phyloP scores from a whole-genome alignment of 495 filamentous ascomycete genomes.

The Aspergillus incahuasiensis region DNA sequence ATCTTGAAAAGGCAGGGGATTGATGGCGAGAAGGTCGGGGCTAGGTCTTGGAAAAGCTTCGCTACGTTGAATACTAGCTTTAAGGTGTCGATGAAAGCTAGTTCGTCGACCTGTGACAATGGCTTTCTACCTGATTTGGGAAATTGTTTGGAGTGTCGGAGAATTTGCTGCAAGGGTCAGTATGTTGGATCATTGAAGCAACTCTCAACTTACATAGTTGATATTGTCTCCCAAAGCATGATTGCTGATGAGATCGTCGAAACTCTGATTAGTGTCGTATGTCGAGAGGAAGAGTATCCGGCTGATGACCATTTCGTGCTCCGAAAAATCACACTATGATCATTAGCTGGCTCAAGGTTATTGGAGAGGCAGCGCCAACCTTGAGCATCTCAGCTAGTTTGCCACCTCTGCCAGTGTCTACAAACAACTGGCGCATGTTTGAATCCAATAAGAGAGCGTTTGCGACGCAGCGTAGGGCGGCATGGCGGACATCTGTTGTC shows the following conservation, averaged over 20 bases:
- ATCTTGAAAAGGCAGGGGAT: constrained; percentile 71
- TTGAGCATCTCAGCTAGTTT: constrained; percentile 69
- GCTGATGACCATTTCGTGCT: constrained; percentile 84
- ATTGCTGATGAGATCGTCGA: constrained; percentile 63
- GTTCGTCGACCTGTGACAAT: constrained; percentile 61
- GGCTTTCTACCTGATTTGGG: constrained; percentile 40
- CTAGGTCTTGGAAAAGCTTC: constrained; percentile 60
- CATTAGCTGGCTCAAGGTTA: constrained; percentile 9
- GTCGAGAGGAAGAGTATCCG: constrained; percentile 84
- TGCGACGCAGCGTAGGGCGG: constrained; percentile 80
- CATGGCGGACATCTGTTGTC: constrained; percentile 57
- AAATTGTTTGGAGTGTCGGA: constrained; percentile 60
- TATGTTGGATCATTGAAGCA: not conserved
- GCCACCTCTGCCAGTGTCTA: constrained; percentile 68
- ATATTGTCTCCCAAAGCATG: constrained; percentile 68
- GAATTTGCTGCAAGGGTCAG: constrained; percentile 53
- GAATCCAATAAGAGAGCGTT: constrained; percentile 75
- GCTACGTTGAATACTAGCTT: constrained; percentile 89
- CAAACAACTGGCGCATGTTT: constrained; percentile 72
- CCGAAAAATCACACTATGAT: constrained; percentile 58
- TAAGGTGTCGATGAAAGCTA: constrained; percentile 77
- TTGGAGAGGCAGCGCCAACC: constrained; percentile 23
- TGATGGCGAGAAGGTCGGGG: constrained; percentile 56
- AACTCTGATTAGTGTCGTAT: constrained; percentile 69
- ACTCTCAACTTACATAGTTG: constrained; percentile 41